Evolutionary conservation across 306 rosid species (phyloP).

Genomic region (Ammopiptanthus mongolicus): DNA sequence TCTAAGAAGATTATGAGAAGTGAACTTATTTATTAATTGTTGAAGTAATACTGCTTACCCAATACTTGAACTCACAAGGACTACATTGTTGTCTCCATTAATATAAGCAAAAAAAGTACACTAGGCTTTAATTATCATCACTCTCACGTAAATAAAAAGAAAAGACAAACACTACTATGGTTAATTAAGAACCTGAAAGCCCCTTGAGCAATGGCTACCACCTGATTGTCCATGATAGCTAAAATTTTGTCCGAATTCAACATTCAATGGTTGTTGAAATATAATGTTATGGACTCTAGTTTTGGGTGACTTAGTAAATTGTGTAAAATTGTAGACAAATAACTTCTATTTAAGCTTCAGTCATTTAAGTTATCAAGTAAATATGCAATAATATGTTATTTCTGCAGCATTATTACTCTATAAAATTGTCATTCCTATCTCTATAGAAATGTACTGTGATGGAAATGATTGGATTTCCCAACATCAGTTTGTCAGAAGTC

Average conservation of each 20-base stretch:
- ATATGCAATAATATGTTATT: not conserved
- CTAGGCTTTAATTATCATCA: too few species aligned
- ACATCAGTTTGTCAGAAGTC: not conserved
- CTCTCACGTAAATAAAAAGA: too few species aligned
- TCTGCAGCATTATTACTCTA: not conserved
- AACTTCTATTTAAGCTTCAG: not conserved
- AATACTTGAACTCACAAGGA: not conserved
- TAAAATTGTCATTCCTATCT: not conserved
- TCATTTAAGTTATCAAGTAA: not conserved
- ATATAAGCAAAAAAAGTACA: not conserved
- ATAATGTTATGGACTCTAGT: not conserved
- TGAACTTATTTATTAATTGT: too few species aligned
- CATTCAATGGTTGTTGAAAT: too few species aligned
- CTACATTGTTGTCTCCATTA: too few species aligned
- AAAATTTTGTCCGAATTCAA: too few species aligned
- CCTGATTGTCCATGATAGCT: too few species aligned
- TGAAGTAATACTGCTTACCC: not conserved
- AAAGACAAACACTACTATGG: too few species aligned
- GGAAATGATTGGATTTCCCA: not conserved
- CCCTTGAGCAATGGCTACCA: too few species aligned
- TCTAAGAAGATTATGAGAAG: not conserved
- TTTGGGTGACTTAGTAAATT: not conserved
- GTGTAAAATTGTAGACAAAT: not conserved
- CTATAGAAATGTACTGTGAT: not conserved
- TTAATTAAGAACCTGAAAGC: too few species aligned